A percentile compares a stretch with the other conserved stretches of the same genome.
Conservation (phyloP, 2,329 filamentous ascomycete genomes). For the Phaeoacremonium minimum region DNA sequence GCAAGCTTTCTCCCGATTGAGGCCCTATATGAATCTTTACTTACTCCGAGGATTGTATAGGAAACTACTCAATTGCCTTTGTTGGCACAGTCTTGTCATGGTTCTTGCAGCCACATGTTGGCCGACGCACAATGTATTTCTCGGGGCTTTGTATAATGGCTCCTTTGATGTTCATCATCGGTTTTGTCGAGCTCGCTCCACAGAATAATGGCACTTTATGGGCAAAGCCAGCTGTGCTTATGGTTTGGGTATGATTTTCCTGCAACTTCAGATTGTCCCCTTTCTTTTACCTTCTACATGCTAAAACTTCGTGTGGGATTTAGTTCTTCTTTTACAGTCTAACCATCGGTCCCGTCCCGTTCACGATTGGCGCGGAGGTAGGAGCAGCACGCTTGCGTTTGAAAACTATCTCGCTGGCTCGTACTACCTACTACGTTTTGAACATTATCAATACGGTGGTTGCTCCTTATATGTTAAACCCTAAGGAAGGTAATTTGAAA, state of each 20-base stretch:
- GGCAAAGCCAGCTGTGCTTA: slow-evolving; percentile 28
- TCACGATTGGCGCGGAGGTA: slow-evolving; percentile 41
- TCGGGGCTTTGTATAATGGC: slow-evolving; percentile 30
- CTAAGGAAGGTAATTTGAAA: slow-evolving; percentile 28
- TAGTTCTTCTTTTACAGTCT: slow-evolving; percentile 41
- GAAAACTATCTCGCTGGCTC: slow-evolving; percentile 39
- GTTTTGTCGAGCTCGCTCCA: slow-evolving; percentile 33
- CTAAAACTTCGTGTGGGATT: no score
- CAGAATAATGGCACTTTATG: no score
- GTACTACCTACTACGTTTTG: slow-evolving; percentile 36
- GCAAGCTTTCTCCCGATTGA: slow-evolving; percentile 21
- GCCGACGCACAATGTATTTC: slow-evolving; percentile 34
- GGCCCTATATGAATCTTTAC: not conserved
- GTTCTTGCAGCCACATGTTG: slow-evolving; percentile 29
- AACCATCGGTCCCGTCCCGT: slow-evolving; percentile 42
- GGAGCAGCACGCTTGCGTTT: slow-evolving; percentile 40
- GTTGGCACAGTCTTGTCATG: slow-evolving; percentile 35
- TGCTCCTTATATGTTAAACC: slow-evolving; percentile 30
- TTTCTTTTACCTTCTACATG: no score
- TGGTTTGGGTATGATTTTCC: slow-evolving; percentile 41
- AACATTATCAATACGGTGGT: slow-evolving; percentile 35
- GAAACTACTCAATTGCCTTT: slow-evolving; percentile 18
- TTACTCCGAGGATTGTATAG: slow-evolving; percentile 4
- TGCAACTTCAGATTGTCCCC: slow-evolving; percentile 43
- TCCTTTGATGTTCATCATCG: slow-evolving; percentile 28